Conservation (phyloP, 2,329 filamentous ascomycete species). For the Penicillium crustosum region DNA sequence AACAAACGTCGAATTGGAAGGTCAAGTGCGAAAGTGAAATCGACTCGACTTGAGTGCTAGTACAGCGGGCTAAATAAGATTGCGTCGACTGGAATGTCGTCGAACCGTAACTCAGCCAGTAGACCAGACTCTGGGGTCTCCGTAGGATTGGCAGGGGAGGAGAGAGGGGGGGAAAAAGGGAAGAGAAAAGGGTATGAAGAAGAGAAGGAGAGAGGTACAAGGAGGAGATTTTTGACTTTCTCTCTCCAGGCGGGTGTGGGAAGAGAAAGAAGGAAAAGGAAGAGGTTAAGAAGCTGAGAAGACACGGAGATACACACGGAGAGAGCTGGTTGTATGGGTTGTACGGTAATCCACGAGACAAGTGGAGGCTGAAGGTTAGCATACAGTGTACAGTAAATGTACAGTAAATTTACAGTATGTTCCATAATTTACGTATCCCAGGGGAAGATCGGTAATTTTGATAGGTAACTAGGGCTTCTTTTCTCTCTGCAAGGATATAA, state of each 20-base stretch:
- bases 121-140: constrained; percentile 43
- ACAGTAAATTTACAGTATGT: constrained; percentile 7
- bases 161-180: constrained; percentile 21
- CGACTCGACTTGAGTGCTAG: constrained; percentile 41
- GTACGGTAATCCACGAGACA: constrained; percentile 25
- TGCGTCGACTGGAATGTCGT: constrained; percentile 24
- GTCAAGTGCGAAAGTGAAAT: constrained; percentile 41
- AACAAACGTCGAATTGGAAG: constrained; percentile 41
- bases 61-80: constrained; percentile 30
- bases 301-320: constrained; percentile 27
- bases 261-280: constrained; percentile 36
- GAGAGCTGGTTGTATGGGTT: constrained; percentile 26
- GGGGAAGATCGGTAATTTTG: constrained; percentile 1
- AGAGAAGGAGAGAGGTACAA: constrained; percentile 37
- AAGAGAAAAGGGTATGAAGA: constrained; percentile 25
- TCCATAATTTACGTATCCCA: neutral
- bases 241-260: constrained; percentile 46
- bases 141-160: constrained; percentile 34
- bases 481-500: constrained; percentile 10
- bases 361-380: constrained; percentile 26
- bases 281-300: constrained; percentile 25
- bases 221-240: constrained; percentile 38
- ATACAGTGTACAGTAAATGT: constrained; percentile 1
- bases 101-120: constrained; percentile 32
- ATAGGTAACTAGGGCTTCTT: constrained; percentile 3